Conservation (phyloP, 768 basidiomycete species). For the Rossbeevera mucosa region DNA sequence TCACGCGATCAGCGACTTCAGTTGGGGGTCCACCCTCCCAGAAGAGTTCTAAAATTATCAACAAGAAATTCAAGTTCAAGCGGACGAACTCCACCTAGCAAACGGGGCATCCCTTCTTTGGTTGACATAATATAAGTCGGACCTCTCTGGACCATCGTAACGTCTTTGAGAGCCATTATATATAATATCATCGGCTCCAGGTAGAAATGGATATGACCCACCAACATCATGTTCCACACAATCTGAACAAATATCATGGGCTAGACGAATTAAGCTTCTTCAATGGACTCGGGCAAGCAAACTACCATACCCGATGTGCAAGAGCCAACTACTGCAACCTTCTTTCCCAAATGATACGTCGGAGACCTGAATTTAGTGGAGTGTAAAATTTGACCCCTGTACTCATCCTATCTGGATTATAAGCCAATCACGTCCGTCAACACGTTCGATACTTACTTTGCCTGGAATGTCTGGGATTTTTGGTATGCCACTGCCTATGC, state of each 20-base stretch:
- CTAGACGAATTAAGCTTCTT: constrained; percentile 18
- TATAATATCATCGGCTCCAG: neutral
- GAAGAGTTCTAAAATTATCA: constrained; percentile 29
- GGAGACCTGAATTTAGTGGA: constrained; percentile 54
- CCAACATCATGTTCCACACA: constrained; percentile 44
- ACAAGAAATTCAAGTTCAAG: constrained; percentile 13
- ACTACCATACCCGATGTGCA: constrained; percentile 50
- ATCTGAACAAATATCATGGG: constrained; percentile 49
- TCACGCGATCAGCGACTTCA: constrained; percentile 53
- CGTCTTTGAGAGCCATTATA: constrained; percentile 32
- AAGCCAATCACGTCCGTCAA: neutral
- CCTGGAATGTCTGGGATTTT: constrained; percentile 44
- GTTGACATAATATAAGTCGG: constrained; percentile 52
- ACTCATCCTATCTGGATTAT: constrained; percentile 40
- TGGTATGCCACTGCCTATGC: constrained; percentile 42
- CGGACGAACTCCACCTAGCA: constrained; percentile 8
- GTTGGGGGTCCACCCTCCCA: constrained; percentile 43
- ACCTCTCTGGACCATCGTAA: constrained; percentile 48
- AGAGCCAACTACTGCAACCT: constrained; percentile 64
- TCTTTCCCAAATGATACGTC: constrained; percentile 58
- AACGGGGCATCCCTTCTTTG: constrained; percentile 35
- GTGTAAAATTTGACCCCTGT: constrained; percentile 61
- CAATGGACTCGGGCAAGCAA: neutral
- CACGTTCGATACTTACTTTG: constrained; percentile 29
- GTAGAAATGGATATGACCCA: constrained; percentile 13